Base-by-base conservation (phyloP, 371 early-diverging fungal species). In the Mucor racemosus region DNA sequence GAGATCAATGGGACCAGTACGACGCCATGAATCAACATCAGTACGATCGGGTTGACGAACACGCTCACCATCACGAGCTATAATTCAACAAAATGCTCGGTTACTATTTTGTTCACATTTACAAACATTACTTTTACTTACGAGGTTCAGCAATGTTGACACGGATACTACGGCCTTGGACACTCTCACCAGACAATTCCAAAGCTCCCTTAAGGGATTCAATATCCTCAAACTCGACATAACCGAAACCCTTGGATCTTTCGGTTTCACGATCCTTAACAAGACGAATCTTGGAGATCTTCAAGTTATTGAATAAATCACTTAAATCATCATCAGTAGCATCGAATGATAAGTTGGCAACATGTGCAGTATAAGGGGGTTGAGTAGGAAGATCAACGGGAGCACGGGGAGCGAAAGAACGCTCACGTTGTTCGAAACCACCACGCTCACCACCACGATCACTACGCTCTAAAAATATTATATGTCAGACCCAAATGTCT, bases 231-330 rank as follows among this genome's bases (percentile, higher is more conserved):
- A 98, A 98, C 84, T 97, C 96, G 61, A 94, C 91, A 80, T 97
- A 98, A 33, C 94, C 96, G 68, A 92, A 97, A 15, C 98, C 98
- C 78, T 95, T 94, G 58, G 92, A 89, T 78, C 84, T 86, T 50
- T 89, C 92, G 36, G 55, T 71, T 61, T 87, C 87, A 62, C 82
- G 88, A 73, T 95, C 94, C 67, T 85, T 86, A 65, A 92, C 76
- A 67, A 94, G 82, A 46, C 92, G 86, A 46, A 92, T 85, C 50
- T 81, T 84, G 55, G 69, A 71, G 48, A 92, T 84, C 86, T 88
- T 78, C 65, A 89, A 77, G 33, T 80, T 84, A n/a, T 54, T 69
- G 72, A 97, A 96, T 62, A 95, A 87, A 44, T 76, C 77, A 63
- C 86, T 85, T 46, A 97, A 71, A 70, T 90, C 91, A 19, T 79